Base-by-base conservation (phyloP, 139 green algal species). In the Chlamydomonas schloesseri region DNA sequence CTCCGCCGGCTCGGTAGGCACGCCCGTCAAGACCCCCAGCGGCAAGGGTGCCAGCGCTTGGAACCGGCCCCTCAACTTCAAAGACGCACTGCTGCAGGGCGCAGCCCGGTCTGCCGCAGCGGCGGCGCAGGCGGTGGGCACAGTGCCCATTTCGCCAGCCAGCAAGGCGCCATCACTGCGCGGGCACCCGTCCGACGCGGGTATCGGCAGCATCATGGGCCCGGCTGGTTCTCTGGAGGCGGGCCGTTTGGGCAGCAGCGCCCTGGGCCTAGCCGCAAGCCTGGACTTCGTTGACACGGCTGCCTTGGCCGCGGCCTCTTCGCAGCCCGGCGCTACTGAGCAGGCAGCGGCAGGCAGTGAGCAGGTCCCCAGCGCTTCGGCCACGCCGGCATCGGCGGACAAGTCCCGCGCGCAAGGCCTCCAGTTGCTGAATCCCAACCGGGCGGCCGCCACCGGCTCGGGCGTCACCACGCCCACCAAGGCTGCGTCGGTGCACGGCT, bases 31-130 rank as follows among this genome's bases (percentile, higher is more conserved):
- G 21, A n/a, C 60, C 17, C 64, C 64, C 29, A 68, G 60, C 23
- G 26, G 26, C 15, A 68, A 31, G 69, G 69, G 34, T 15, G 69
- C 9, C 13, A 36, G 26, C 37, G 6, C 71, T 10, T 84, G 42
- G 42, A 68, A 36, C 33, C 36, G 64, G 18, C 67, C 65, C 9
- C 67, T 85, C 3, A 57, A 76, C 79, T 85, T 85, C 67, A 85
- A 76, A 21, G 24, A 65, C 3, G 46, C 77, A 6, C 50, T 77
- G n/a, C 64, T 85, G 23, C 55, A 23, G 5, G 67, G 79, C 31
- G 67, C 65, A 6, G 67, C 79, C 1, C 24, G 33, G 47, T 76
- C 79, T 26, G 65, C 67, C 47, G 79, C 47, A 24, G 67, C 67
- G 23, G 79, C 79, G 5, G 18, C 46, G 13, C 79, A 85, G 47